Conservation (phyloP, 2,329 filamentous ascomycete genomes). For the Botrytis pseudocinerea region DNA sequence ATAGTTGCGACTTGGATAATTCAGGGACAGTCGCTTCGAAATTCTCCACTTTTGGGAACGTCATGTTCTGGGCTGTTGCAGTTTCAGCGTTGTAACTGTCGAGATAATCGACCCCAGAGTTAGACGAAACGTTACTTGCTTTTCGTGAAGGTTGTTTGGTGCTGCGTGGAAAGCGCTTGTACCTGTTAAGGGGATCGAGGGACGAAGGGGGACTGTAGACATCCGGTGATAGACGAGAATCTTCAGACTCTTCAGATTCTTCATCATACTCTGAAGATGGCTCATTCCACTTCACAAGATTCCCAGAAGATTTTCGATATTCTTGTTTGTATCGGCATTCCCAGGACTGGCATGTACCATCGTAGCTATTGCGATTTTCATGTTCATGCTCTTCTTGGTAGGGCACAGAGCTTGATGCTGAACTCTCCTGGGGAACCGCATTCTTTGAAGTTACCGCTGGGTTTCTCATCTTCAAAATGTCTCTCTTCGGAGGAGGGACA, state of each 20-base stretch:
- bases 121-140: neutral
- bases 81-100: neutral
- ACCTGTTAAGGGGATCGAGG: neutral
- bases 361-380: neutral
- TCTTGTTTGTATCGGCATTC: conserved; percentile 18
- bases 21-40: neutral
- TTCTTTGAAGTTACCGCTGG: neutral
- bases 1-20: neutral
- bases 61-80: neutral
- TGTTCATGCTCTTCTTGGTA: neutral
- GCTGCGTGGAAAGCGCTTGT: neutral
- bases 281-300: conserved; percentile 20
- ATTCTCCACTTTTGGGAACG: neutral
- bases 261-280: neutral
- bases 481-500: neutral
- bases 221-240: neutral
- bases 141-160: neutral
- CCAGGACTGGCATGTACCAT: conserved; percentile 17
- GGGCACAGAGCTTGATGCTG: neutral
- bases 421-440: neutral
- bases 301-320: conserved; percentile 6
- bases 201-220: conserved; percentile 12
- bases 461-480: neutral
- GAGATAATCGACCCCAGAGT: neutral
- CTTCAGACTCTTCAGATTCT: conserved; percentile 2